Percentiles rank a stretch among this genome's conserved stretches.
These are phyloP conservation scores for Cutaneotrichosporon arboriforme DNA, from an alignment of 1,284 basidiomycete genomes.

Conservation along the genomic window DNA sequence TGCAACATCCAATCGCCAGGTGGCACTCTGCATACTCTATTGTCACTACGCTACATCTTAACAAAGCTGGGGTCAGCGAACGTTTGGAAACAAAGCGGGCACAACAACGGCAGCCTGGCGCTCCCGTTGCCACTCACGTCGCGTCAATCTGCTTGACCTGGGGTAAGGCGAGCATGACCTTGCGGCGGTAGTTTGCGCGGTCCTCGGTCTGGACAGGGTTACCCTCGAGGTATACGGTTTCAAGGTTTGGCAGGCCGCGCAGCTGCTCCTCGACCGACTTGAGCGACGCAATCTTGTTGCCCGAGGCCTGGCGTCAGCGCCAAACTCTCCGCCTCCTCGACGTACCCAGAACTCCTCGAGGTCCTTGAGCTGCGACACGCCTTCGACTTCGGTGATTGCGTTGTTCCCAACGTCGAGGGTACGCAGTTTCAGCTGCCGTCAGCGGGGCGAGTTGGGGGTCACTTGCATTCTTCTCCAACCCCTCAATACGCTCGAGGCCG, in stretches of 20 bases:
- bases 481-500: constrained; percentile 77
- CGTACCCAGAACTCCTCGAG: constrained; percentile 92
- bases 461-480: constrained; percentile 74
- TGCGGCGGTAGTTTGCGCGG: constrained; percentile 74
- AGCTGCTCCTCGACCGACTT: constrained; percentile 67
- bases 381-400: constrained; percentile 70
- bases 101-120: too few species aligned
- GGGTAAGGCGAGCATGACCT: constrained; percentile 80
- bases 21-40: too few species aligned
- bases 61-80: too few species aligned
- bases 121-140: constrained; percentile 76
- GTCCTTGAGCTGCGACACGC: constrained; percentile 65
- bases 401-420: constrained; percentile 88
- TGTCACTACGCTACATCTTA: too few species aligned
- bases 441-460: constrained; percentile 1
- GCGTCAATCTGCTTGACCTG: constrained; percentile 93
- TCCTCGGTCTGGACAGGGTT: constrained; percentile 85
- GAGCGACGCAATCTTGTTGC: constrained; percentile 73
- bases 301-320: constrained; percentile 61
- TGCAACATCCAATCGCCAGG: too few species aligned
- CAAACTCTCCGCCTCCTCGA: background rate
- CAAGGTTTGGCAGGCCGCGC: constrained; percentile 60
- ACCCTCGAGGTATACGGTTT: constrained; percentile 89
- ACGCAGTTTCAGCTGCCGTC: constrained; percentile 62
- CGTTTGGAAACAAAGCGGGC: too few species aligned